Evolutionary conservation across 2,329 filamentous ascomycete species (phyloP).

Genomic region (Colletotrichum higginsianum): DNA sequence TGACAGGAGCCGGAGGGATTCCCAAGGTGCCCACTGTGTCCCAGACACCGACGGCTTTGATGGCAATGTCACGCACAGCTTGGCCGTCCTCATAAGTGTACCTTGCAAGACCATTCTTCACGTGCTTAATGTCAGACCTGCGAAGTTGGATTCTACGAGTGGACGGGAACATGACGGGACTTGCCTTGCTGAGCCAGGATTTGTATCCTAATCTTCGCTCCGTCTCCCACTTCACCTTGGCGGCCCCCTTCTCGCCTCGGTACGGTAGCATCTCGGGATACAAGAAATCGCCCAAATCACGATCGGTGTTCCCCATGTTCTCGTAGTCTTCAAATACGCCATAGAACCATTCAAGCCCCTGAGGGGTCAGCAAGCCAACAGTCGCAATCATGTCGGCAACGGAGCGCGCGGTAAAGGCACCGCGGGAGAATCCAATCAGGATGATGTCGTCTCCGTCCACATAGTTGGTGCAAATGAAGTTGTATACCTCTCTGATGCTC

Average conservation of each 20-base stretch:
- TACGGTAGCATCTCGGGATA: conserved; percentile 64
- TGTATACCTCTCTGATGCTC: conserved; percentile 72
- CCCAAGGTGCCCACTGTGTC: conserved; percentile 60
- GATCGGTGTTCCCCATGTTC: conserved; percentile 58
- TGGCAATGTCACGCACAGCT: conserved; percentile 56
- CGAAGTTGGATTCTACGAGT: too few relatives aligned
- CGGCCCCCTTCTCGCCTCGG: conserved; percentile 56
- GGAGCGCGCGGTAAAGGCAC: conserved; percentile 70
- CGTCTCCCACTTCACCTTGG: conserved; percentile 40
- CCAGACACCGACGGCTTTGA: conserved; percentile 52
- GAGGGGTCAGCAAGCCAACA: conserved; percentile 66
- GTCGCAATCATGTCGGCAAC: conserved; percentile 67
- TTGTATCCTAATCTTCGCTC: conserved; percentile 53
- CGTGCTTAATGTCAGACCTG: not conserved
- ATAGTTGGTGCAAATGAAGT: conserved; percentile 74
- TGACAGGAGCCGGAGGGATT: conserved; percentile 53
- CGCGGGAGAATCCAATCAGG: conserved; percentile 72
- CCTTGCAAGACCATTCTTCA: conserved; percentile 45
- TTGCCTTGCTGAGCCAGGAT: conserved; percentile 58
- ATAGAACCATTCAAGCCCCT: conserved; percentile 68
- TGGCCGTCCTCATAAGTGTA: conserved; percentile 56
- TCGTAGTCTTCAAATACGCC: conserved; percentile 70
- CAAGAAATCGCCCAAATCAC: conserved; percentile 61
- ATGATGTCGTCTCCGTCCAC: conserved; percentile 70
- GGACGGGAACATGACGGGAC: conserved; percentile 17